phyloP scores from a whole-genome alignment of 2,329 filamentous ascomycete species.

The Xylariales sp. region DNA sequence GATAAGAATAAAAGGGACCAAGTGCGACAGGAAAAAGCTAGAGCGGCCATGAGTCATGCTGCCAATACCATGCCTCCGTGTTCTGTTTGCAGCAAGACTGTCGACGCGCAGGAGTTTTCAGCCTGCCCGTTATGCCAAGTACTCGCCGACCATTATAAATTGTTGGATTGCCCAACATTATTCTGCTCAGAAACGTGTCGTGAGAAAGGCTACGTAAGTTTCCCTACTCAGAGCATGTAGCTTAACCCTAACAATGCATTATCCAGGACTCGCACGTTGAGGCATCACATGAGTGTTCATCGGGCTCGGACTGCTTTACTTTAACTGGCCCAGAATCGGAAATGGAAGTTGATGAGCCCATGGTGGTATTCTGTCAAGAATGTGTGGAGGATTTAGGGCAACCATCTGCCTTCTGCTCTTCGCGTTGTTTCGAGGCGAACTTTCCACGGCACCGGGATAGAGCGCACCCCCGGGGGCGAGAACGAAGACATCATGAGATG shows the following conservation, averaged over 20 bases:
- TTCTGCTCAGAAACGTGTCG: slow-evolving; percentile 61
- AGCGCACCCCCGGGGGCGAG: slow-evolving; percentile 49
- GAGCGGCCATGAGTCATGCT: slow-evolving; percentile 50
- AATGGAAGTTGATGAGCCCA: slow-evolving; percentile 50
- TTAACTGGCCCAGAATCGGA: slow-evolving; percentile 54
- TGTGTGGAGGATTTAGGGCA: slow-evolving; percentile 54
- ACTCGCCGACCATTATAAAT: slow-evolving; percentile 53
- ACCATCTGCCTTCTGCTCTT: slow-evolving; percentile 57
- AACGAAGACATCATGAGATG: slow-evolving; percentile 42
- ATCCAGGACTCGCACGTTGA: slow-evolving; percentile 55
- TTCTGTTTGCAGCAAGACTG: slow-evolving; percentile 52
- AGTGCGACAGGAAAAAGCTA: slow-evolving; percentile 56
- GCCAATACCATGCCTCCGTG: slow-evolving; percentile 55
- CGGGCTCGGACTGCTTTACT: slow-evolving; percentile 55
- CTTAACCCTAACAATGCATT: slow-evolving; percentile 42
- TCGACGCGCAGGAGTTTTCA: slow-evolving; percentile 53
- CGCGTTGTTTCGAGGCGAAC: slow-evolving; percentile 56
- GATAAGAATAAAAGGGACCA: slow-evolving; percentile 49
- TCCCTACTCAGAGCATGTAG: neutral
- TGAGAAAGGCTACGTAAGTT: slow-evolving; percentile 56
- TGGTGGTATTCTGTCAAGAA: slow-evolving; percentile 55
- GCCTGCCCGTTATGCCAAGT: slow-evolving; percentile 61
- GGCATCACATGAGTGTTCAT: slow-evolving; percentile 56
- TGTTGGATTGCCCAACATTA: slow-evolving; percentile 52
- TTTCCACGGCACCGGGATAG: slow-evolving; percentile 55